Evolutionary conservation across 176 grass and related monocot genomes (phyloP).

Genomic region (Pharus latifolius): DNA sequence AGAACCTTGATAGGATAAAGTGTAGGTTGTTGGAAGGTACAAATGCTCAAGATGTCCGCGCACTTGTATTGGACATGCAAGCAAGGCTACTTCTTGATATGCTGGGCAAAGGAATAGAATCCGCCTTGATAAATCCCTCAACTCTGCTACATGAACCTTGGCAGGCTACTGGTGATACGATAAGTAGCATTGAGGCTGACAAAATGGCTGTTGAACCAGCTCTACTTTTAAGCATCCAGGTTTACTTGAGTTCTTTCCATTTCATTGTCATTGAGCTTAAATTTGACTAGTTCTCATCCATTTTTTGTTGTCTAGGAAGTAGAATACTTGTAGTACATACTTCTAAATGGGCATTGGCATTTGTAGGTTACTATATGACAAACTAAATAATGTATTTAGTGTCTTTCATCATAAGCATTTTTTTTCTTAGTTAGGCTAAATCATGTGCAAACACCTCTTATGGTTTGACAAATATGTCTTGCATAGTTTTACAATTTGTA

Average conservation of each 20-base stretch:
- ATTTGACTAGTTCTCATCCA: background rate
- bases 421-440: constrained; percentile 6
- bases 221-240: constrained; percentile 81
- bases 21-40: constrained; percentile 97
- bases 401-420: background rate
- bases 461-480: background rate
- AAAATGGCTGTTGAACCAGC: constrained; percentile 89
- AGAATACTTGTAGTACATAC: background rate
- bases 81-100: constrained; percentile 96
- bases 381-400: background rate
- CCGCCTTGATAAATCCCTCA: constrained; percentile 87
- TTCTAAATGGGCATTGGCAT: background rate
- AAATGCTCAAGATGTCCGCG: constrained; percentile 97
- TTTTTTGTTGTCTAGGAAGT: background rate
- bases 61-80: constrained; percentile 99
- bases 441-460: constrained; percentile 1
- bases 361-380: background rate
- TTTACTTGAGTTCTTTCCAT: constrained; percentile 17
- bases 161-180: constrained; percentile 73
- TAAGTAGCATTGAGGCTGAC: constrained; percentile 84
- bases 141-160: constrained; percentile 87
- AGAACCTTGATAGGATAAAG: constrained; percentile 99
- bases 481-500: background rate
- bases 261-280: constrained; percentile 7
- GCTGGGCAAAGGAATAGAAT: constrained; percentile 97